Base-by-base conservation (phyloP, 2,329 filamentous ascomycete species). In the Colletotrichum musae region DNA sequence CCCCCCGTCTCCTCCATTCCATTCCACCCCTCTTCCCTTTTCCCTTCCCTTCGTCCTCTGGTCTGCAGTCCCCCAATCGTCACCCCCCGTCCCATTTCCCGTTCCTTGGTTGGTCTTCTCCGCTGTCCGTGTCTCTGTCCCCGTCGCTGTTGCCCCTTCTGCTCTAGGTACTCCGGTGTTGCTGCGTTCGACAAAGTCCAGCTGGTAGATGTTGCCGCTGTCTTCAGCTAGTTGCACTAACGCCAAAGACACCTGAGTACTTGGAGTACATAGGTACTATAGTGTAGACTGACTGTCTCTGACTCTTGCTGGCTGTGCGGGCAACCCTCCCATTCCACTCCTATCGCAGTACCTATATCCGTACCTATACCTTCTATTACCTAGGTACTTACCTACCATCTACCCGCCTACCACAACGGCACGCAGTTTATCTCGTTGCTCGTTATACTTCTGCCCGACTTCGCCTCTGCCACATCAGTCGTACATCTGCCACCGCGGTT, bases 391-490 rank as follows among this genome's bases (percentile, higher is more conserved):
- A 52, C 15, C 32, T 47, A 47, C 16, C 10, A 36, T 36, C 3
- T 36, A 36, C 32, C 32, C 10, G 1, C 32, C 32, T 36, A 10
- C 7, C 7, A 36, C 45, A 47, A 47, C 7, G 16, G 45, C 45
- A n/a, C 32, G 32, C 41, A 43, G 41, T 43, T n/a, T 12, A 43
- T n/a, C 41, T 43, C 41, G 13, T 43, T 15, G 52, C 28, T 41
- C 52, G 50, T 12, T 53, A 24, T 53, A 32, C 50, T 26, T 52
- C 50, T 48, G 32, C 24, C 54, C 15, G 47, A 36, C 36, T 50
- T 66, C 41, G 62, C 50, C 43, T 69, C 62, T 50, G 50, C 66
- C 66, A 69, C 62, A 60, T 56, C 66, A 51, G 61, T 45, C 66
- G 60, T 45, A 58, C 53, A 43, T 56, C 65, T 21, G 47, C 47